phyloP scores from a whole-genome alignment of 108 stramenopile genomes.

The Nitzschia sp. region DNA sequence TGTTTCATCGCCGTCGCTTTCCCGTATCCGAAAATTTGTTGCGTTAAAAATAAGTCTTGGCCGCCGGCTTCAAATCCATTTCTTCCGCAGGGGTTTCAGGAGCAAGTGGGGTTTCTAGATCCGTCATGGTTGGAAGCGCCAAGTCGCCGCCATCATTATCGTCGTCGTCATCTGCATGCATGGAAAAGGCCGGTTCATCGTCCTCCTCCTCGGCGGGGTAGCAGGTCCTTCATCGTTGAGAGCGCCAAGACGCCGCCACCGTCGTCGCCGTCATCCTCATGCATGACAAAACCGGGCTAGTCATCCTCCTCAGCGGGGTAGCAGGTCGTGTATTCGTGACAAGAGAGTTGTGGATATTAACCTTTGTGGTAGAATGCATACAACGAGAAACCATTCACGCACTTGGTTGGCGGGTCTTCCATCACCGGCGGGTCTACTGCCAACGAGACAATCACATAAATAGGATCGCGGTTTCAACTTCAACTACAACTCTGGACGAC shows the following conservation, averaged over 20 bases:
- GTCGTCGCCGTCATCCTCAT: constrained; percentile 28
- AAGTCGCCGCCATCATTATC: constrained; percentile 40
- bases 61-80: constrained; percentile 13
- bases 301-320: too few species aligned
- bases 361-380: too few species aligned
- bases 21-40: constrained; percentile 14
- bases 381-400: too few species aligned
- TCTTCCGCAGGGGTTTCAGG: constrained; percentile 19
- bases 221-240: constrained; percentile 28
- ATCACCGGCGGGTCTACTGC: too few species aligned
- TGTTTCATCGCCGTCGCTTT: constrained; percentile 34
- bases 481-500: too few species aligned
- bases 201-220: too few species aligned
- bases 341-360: too few species aligned
- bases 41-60: neutral
- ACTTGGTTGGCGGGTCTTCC: too few species aligned
- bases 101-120: constrained; percentile 19
- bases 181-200: neutral
- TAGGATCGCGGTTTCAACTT: too few species aligned
- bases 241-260: constrained; percentile 34
- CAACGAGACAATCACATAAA: too few species aligned
- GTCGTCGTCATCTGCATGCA: constrained; percentile 11
- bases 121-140: constrained; percentile 31
- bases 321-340: constrained; percentile 25
- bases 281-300: neutral